These are phyloP conservation scores for Wallacemonas sp. DNA, from an alignment of 208 protist genomes.

Conservation along the genomic window DNA sequence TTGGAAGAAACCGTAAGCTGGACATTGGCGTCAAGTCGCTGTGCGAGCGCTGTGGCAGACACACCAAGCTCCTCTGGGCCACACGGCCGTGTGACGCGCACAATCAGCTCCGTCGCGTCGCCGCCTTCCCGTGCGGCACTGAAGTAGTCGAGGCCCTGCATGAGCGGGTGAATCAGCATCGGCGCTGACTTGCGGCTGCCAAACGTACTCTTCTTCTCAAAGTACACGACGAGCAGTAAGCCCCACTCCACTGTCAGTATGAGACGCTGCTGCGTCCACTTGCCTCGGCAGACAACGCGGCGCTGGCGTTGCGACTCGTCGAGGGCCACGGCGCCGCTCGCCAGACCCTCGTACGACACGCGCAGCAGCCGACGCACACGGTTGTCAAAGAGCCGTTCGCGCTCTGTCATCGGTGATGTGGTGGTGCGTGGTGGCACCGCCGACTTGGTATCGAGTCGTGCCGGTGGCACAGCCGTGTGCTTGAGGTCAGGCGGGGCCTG, in stretches of 20 bases:
- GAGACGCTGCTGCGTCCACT: conserved; percentile 63
- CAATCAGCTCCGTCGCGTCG: conserved; percentile 31
- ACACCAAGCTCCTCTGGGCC: conserved; percentile 53
- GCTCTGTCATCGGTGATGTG: conserved; percentile 16
- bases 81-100: conserved; percentile 43
- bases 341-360: conserved; percentile 70
- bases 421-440: background rate
- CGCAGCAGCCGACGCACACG: conserved; percentile 65
- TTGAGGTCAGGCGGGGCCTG: background rate
- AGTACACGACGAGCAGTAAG: conserved; percentile 76
- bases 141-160: conserved; percentile 46
- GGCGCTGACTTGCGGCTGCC: conserved; percentile 36
- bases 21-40: conserved; percentile 28
- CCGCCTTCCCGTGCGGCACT: conserved; percentile 13
- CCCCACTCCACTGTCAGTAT: conserved; percentile 79
- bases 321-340: conserved; percentile 52
- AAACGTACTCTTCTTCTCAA: conserved; percentile 53
- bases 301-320: conserved; percentile 51
- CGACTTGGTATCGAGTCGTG: background rate
- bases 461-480: background rate
- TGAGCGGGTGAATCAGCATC: conserved; percentile 80
- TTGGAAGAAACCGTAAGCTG: conserved; percentile 17
- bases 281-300: conserved; percentile 50
- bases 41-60: conserved; percentile 27
- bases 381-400: conserved; percentile 38